Evolutionary conservation across 2,329 filamentous ascomycete species (phyloP).

Genomic region (Pseudomassariella vexata): DNA sequence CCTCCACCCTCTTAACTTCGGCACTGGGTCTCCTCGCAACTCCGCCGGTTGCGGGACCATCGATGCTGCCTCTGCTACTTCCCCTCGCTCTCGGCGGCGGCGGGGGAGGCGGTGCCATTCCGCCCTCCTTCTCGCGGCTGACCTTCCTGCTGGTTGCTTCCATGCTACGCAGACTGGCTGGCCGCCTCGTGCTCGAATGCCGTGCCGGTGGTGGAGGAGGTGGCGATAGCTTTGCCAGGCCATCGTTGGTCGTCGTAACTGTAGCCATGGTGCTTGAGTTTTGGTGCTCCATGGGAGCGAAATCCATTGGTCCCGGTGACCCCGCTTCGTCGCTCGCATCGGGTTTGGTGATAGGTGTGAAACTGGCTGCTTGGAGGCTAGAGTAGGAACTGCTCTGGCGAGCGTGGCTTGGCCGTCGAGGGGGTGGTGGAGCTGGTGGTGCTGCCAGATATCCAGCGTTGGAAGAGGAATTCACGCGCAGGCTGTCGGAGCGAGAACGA

Average conservation of each 20-base stretch:
- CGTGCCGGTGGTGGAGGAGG: constrained; percentile 41
- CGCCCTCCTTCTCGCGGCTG: constrained; percentile 21
- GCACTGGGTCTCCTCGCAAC: constrained; percentile 23
- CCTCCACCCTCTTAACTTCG: constrained; percentile 16
- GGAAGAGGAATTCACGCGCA: constrained; percentile 31
- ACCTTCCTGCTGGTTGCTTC: constrained; percentile 29
- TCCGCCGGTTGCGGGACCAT: constrained; percentile 18
- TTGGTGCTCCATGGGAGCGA: constrained; percentile 5
- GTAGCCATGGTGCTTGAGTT: constrained; percentile 7
- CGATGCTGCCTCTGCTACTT: constrained; percentile 38
- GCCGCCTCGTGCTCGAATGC: constrained; percentile 36
- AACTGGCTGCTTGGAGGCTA: constrained; percentile 23
- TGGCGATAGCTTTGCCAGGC: constrained; percentile 24
- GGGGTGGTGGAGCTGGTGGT: constrained; percentile 49
- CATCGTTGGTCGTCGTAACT: constrained; percentile 15
- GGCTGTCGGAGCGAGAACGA: constrained; percentile 40
- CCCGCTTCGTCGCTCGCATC: constrained; percentile 13
- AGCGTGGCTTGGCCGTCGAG: constrained; percentile 39
- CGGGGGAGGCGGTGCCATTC: constrained; percentile 37
- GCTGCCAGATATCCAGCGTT: constrained; percentile 13
- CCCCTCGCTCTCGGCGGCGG: constrained; percentile 41
- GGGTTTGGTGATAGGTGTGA: constrained; percentile 12
- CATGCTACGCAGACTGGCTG: constrained; percentile 34
- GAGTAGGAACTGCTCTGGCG: constrained; percentile 20
- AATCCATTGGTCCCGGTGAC: constrained; percentile 9